Base-by-base conservation (phyloP, 2,329 filamentous ascomycete genomes). In the Colletotrichum lindemuthianum region DNA sequence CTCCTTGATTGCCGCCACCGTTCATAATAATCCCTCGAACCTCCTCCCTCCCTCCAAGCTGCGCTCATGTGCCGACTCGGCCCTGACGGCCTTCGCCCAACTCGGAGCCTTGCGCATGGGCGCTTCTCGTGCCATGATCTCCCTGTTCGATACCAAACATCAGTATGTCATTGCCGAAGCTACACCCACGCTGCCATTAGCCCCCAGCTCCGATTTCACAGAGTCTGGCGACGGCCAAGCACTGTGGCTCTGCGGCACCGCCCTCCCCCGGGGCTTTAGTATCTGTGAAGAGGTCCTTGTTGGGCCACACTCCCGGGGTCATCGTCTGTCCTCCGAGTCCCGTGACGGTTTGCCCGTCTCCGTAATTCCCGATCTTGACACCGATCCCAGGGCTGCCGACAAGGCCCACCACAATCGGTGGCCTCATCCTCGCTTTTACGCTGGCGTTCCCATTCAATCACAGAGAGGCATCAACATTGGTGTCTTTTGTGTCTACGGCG, bases 161-260 rank as follows among this genome's bases (percentile, higher is more conserved):
- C 83, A 87, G 65, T 79, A 84, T 64, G 72, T 86, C 13, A 71
- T 86, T 13, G 82, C 83, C 55, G 84, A 86, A 65, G 81, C 83
- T 3, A 83, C 82, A 0, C 75, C 76, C 0, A 74, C 73, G 1
- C 71, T 79, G 2, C 76, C 77, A 0, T 68, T 85, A 3, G 69
- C 72, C 48, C 74, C 59, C 67, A 71, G 24, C 44, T 68, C 8
- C 56, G 57, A 32, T 45, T 44, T 2, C 3, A 15, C 32, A n/a
- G 24, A 40, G 4, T 34, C 49, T 11, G 44, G 33, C 34, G 9
- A 52, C 0, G 64, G 59, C 2, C 59, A 67, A 6, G 33, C 66
- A 11, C 33, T 72, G 2, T 69, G 70, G 67, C 68, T 75, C 1
- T 71, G 72, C 50, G 72, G 73, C 1, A 72, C 70, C 1, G 70